Base-by-base conservation (phyloP, 2,329 filamentous ascomycete species). In the Cladosporium halotolerans region DNA sequence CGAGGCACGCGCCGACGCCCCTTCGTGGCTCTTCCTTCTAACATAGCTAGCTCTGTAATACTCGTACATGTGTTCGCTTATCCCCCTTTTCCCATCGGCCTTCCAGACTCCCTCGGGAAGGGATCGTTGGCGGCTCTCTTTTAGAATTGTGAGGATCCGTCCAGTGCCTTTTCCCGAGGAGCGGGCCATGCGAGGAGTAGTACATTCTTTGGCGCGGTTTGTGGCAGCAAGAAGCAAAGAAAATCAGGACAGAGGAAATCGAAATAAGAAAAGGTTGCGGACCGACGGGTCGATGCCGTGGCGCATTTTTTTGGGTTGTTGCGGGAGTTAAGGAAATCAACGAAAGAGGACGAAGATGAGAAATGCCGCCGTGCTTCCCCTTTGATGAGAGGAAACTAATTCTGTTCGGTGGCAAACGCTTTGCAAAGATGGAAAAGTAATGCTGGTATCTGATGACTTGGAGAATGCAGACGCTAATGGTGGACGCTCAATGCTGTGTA, bases 381-480 rank as follows among this genome's bases (percentile, higher is more conserved):
- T 41, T 42, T 18, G 46, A 41, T 38, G 47, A 33, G 46, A 16
- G n/a, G 13, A 9, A 42, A 38, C 36, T 14, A 42, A 49, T 36
- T 39, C 36, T 39, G 36, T 3, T 14, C 8, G 34, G 10, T 9
- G 16, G 16, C 36, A 39, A 28, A 36, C 44, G 33, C 43, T 53
- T 53, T 53, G 38, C 51, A 39, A 40, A 28, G 23, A 28, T 28
- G 23, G 7, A 42, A 33, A 39, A 42, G 34, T 39, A 38, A 52
- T 52, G 49, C 49, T 44, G 49, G 43, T 52, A 44, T 52, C 49
- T 45, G 33, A 41, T 39, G 43, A 47, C 33, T 38, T 23, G 46
- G 41, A 39, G 47, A 50, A 50, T 50, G 47, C 47, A 33, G 47
- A 50, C 47, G 47, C 47, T 50, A 50, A 50, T 50, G 19, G 36